Conservation (phyloP, 2,329 filamentous ascomycete species). For the Fusarium xyrophilum region DNA sequence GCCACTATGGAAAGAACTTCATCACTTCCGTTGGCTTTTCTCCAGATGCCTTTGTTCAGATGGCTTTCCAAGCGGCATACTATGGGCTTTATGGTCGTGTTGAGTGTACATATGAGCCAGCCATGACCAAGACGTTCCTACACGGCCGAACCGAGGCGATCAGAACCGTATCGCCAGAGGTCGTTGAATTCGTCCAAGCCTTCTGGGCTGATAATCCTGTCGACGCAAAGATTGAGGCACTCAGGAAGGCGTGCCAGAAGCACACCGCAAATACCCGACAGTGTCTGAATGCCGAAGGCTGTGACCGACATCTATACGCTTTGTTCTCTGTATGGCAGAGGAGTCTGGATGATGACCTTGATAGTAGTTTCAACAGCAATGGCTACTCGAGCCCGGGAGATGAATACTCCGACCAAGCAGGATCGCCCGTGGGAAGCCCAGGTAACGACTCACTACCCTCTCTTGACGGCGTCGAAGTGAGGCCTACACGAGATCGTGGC, state of each 20-base stretch:
- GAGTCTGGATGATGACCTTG: slow-evolving; percentile 71
- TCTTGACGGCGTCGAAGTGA: slow-evolving; percentile 43
- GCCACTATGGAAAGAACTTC: slow-evolving; percentile 92
- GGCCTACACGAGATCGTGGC: slow-evolving; percentile 55
- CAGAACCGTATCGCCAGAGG: slow-evolving; percentile 81
- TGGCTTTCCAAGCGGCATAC: slow-evolving; percentile 98
- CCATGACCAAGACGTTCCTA: slow-evolving; percentile 95
- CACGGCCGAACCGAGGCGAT: slow-evolving; percentile 96
- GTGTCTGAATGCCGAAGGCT: slow-evolving; percentile 88
- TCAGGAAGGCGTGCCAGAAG: slow-evolving; percentile 82
- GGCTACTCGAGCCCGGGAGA: slow-evolving; percentile 69
- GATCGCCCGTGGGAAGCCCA: slow-evolving; percentile 60
- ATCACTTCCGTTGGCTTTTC: slow-evolving; percentile 98
- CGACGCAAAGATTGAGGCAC: slow-evolving; percentile 82
- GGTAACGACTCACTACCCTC: slow-evolving; percentile 56
- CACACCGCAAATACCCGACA: slow-evolving; percentile 82
- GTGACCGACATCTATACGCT: slow-evolving; percentile 92
- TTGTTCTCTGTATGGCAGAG: slow-evolving; percentile 95
- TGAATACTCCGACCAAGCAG: slow-evolving; percentile 53
- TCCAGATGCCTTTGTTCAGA: slow-evolving; percentile 96
- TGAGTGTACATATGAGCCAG: slow-evolving; percentile 95
- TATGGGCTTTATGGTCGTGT: slow-evolving; percentile 94
- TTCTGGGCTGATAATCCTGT: slow-evolving; percentile 94
- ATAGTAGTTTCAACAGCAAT: slow-evolving; percentile 62
- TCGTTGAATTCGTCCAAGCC: slow-evolving; percentile 85